These are phyloP conservation scores for Trichoderma sp. DNA, from an alignment of 2,329 filamentous ascomycete genomes.

Conservation along the genomic window DNA sequence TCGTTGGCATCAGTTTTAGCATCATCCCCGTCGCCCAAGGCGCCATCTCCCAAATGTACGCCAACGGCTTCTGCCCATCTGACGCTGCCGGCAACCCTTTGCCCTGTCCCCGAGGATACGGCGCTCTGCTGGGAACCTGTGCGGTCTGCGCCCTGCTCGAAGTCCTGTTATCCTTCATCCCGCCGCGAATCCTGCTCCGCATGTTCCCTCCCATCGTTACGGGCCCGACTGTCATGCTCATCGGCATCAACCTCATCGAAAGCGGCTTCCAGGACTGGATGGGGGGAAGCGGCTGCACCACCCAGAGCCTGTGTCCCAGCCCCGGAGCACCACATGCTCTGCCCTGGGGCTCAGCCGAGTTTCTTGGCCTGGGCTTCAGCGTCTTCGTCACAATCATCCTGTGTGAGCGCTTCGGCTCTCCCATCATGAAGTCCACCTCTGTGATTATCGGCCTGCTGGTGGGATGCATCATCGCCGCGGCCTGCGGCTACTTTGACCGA, in stretches of 20 bases:
- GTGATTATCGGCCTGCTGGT: conserved; percentile 74
- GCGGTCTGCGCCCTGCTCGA: conserved; percentile 70
- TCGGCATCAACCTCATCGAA: conserved; percentile 73
- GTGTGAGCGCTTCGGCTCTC: conserved; percentile 78
- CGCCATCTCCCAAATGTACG: conserved; percentile 77
- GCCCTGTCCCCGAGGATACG: conserved; percentile 77
- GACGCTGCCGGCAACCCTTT: conserved; percentile 66
- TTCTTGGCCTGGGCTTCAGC: conserved; percentile 76
- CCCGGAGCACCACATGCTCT: conserved; percentile 71
- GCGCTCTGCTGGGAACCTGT: conserved; percentile 70
- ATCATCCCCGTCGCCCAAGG: conserved; percentile 56
- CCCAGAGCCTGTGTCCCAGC: conserved; percentile 62
- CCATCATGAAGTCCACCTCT: conserved; percentile 81
- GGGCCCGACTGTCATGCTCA: conserved; percentile 70
- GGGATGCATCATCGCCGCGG: conserved; percentile 78
- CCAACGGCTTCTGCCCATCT: conserved; percentile 67
- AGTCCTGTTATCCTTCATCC: conserved; percentile 74
- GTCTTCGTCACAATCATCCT: conserved; percentile 80
- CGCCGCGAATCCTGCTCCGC: conserved; percentile 67
- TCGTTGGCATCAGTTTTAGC: conserved; percentile 62
- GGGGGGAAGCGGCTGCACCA: conserved; percentile 69
- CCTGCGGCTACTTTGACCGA: conserved; percentile 77
- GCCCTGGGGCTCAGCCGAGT: conserved; percentile 78
- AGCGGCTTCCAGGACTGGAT: conserved; percentile 79
- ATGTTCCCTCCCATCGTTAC: conserved; percentile 82